Conservation (phyloP, 805 yeast species). For the Martiniozyma abietophila region DNA sequence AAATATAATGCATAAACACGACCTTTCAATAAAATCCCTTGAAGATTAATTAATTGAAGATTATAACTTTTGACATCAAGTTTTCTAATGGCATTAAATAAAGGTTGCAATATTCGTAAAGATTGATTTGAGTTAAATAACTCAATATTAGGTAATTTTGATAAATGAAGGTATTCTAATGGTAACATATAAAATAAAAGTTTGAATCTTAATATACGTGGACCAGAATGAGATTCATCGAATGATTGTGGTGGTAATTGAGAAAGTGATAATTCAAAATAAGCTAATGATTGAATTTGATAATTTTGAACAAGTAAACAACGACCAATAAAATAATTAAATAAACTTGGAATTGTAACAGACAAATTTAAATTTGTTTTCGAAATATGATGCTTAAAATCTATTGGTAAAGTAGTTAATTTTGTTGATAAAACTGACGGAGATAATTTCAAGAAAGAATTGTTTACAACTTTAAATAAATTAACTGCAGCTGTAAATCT, state of each 20-base stretch:
- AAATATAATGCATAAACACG: constrained; percentile 51
- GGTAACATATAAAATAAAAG: constrained; percentile 61
- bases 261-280: too few species aligned
- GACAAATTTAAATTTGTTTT: background rate
- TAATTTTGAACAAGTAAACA: constrained; percentile 53
- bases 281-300: constrained; percentile 40
- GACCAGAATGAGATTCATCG: constrained; percentile 17
- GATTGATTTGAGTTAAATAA: constrained; percentile 35
- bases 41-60: constrained; percentile 32
- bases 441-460: constrained; percentile 3
- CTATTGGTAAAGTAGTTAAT: too few species aligned
- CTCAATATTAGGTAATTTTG: constrained; percentile 35
- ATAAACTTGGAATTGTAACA: constrained; percentile 32
- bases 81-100: constrained; percentile 36
- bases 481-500: constrained; percentile 69
- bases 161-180: constrained; percentile 40
- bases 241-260: too few species aligned
- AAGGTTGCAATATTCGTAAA: constrained; percentile 35
- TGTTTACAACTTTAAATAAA: constrained; percentile 37
- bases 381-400: too few species aligned
- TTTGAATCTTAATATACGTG: constrained; percentile 25
- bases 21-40: constrained; percentile 42
- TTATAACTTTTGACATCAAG: constrained; percentile 56
- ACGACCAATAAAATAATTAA: constrained; percentile 61
- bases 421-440: too few species aligned